phyloP scores from a whole-genome alignment of 2,329 filamentous ascomycete species.

The Myriosclerotinia scirpicola region DNA sequence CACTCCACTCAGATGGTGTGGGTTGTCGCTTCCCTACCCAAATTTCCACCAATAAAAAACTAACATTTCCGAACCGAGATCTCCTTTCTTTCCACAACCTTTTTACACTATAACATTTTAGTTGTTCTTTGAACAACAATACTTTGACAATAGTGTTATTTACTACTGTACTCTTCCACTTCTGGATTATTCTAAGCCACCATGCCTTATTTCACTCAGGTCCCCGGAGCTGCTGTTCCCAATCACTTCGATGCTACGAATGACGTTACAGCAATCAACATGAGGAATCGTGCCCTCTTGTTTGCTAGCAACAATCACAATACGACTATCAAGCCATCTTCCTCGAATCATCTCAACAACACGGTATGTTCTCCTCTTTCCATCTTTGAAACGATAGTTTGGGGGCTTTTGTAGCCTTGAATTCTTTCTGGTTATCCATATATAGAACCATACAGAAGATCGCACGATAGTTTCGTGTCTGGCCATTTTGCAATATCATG shows the following conservation, averaged over 20 bases:
- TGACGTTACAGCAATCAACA: conserved; percentile 3
- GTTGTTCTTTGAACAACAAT: background rate
- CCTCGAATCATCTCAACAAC: background rate
- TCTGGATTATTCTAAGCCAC: background rate
- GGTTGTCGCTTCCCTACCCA: background rate
- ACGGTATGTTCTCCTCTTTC: background rate
- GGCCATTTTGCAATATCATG: background rate
- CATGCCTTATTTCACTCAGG: background rate
- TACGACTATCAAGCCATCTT: background rate
- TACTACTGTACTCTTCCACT: background rate
- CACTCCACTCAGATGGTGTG: background rate
- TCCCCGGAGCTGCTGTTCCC: background rate
- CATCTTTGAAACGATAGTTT: too few relatives aligned
- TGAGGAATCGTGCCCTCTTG: background rate
- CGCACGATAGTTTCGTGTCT: too few relatives aligned
- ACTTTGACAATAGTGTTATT: background rate
- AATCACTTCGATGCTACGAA: background rate
- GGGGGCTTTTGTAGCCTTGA: too few relatives aligned
- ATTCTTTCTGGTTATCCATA: background rate
- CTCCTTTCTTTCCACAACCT: background rate
- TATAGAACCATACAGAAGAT: too few relatives aligned
- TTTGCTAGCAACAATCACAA: background rate
- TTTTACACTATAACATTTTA: background rate
- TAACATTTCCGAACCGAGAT: background rate
- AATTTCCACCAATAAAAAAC: background rate